Evolutionary conservation across 768 basidiomycete species (phyloP).

Genomic region (Rhizopogon vinicolor): DNA sequence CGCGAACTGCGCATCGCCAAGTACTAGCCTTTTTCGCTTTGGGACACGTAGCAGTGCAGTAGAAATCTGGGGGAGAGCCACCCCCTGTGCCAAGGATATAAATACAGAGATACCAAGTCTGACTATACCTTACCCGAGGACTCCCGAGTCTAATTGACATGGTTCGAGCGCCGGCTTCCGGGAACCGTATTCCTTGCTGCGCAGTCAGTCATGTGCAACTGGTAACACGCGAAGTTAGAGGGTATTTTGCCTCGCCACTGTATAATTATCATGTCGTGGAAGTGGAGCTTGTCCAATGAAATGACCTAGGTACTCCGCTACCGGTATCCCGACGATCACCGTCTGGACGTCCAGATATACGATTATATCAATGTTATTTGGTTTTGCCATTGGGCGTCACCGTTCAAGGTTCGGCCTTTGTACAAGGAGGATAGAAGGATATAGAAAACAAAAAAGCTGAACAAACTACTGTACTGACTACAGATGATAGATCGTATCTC

Average conservation of each 20-base stretch:
- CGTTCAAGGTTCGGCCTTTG: background rate
- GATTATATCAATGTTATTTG: background rate
- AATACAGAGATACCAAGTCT: background rate
- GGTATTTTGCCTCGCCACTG: background rate
- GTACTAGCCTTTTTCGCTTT: background rate
- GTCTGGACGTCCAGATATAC: background rate
- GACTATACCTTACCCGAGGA: constrained; percentile 5
- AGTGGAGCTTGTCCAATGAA: background rate
- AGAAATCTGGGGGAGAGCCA: background rate
- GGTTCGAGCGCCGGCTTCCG: background rate
- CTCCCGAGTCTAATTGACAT: constrained; percentile 3
- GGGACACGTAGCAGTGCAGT: background rate
- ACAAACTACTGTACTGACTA: constrained; percentile 16
- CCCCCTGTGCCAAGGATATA: background rate
- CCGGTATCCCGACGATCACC: background rate
- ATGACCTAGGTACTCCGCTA: background rate
- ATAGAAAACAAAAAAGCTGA: constrained; percentile 18
- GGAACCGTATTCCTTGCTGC: background rate
- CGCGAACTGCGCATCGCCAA: background rate
- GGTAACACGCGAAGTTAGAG: background rate
- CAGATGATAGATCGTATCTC: constrained; percentile 23
- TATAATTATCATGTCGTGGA: background rate
- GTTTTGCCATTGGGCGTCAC: background rate
- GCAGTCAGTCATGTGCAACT: background rate
- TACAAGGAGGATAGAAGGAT: constrained; percentile 13